A percentile compares a stretch with the other conserved stretches of the same genome.
Evolutionary conservation across 768 basidiomycete species (phyloP).

Genomic region (Mycena haematopus): DNA sequence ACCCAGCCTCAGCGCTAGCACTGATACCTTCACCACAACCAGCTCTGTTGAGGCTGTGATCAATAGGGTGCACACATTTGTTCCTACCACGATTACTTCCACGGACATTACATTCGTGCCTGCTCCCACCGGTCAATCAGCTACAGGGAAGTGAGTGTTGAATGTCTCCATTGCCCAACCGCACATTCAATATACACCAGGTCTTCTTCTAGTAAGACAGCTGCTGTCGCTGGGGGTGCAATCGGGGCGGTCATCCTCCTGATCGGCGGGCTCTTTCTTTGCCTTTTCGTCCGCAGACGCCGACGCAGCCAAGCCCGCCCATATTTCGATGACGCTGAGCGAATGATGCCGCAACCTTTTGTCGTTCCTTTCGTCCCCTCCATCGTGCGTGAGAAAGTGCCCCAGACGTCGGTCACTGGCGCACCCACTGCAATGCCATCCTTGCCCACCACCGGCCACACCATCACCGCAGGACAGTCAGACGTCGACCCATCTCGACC

Average conservation of each 20-base stretch:
- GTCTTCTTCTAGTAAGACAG: constrained; percentile 3
- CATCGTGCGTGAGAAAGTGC: no score
- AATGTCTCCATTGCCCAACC: background rate
- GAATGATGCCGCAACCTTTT: constrained; percentile 11
- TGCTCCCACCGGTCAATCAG: background rate
- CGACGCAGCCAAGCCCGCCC: constrained; percentile 26
- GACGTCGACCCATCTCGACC: no score
- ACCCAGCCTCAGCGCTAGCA: background rate
- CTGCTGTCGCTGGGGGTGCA: constrained; percentile 2
- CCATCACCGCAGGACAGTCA: no score
- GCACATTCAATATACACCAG: background rate
- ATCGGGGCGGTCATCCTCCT: constrained; percentile 18
- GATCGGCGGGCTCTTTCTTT: constrained; percentile 9
- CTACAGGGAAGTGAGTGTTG: constrained; percentile 2
- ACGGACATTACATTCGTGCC: constrained; percentile 7
- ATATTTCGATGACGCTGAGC: constrained; percentile 26
- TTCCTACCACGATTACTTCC: background rate
- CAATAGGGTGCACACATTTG: background rate
- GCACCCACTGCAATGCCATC: no score
- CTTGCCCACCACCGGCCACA: no score
- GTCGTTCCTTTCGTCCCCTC: no score
- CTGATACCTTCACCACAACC: background rate
- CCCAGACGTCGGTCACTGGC: no score
- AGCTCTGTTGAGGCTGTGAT: background rate
- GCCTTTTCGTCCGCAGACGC: constrained; percentile 28